Evolutionary conservation across 768 basidiomycete genomes (phyloP), one percentile per base, ranked within the genome.

Genomic region (Boletellus ananiceps): DNA sequence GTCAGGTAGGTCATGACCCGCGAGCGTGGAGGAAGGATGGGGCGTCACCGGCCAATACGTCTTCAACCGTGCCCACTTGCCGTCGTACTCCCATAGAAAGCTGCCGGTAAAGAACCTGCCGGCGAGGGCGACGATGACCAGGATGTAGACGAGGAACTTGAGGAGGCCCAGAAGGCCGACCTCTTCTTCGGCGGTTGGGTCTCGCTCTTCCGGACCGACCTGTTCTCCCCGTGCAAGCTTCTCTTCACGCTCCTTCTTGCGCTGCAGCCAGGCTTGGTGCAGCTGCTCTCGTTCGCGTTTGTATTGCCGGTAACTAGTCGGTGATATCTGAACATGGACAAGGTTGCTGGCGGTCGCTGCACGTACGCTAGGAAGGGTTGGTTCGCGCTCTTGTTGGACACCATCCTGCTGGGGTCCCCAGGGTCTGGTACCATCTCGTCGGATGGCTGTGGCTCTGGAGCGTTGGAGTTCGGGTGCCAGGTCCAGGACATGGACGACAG

Each of bases 51-150:
- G 83, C 71, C 78, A 80, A 59, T 80, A 81, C 5, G 79, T 78
- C 71, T 81, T 81, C 44, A 82, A 60, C 40, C 76, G 72, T 27
- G 71, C 58, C 78, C 81, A 85, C 63, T 80, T 80, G 54, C 78
- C 79, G 54, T 86, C 75, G 59, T 84, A 81, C 54, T 93, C 90
- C 91, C 92, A 96, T 18, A 82, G 69, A 63, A 82, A 90, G 62
- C 84, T 89, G n/a, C 86, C 88, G 0, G 89, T 89, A 62, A 94
- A 71, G 68, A 94, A 92, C 63, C 86, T 87, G 46, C 92, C 86
- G 32, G 83, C 77, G 27, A 90, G 71, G 1, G 80, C 60, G 34
- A 77, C 51, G 52, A 82, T 67, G 44, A 88, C 57, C 18, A 82
- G 45, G 2, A 79, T 44, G 55, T 80, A 78, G 42, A 87, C 50